A percentile compares a stretch with the other conserved stretches of the same genome.
Conservation (phyloP, 306 rosid genomes). For the Prosopis cineraria region DNA sequence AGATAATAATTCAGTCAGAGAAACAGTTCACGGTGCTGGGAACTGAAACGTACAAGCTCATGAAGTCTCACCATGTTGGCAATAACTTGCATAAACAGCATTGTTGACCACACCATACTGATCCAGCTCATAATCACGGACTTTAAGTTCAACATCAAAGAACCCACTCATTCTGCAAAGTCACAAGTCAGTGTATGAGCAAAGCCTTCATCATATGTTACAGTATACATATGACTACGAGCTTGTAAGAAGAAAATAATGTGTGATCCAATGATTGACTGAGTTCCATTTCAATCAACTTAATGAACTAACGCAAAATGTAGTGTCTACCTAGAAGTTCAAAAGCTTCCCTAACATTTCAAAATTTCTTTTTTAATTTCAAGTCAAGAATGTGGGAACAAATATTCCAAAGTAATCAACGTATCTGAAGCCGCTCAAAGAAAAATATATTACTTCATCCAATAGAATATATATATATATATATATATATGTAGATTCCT, state of each 20-base stretch:
- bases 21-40: constrained; percentile 4
- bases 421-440: not conserved
- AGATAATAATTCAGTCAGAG: constrained; percentile 8
- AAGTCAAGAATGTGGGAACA: not conserved
- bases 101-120: constrained; percentile 94
- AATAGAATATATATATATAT: no score
- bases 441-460: not conserved
- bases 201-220: not conserved
- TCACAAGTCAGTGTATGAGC: constrained; percentile 22
- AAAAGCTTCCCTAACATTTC: not conserved
- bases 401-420: not conserved
- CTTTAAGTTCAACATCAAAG: constrained; percentile 69
- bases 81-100: constrained; percentile 90
- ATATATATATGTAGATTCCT: no score
- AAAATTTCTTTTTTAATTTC: not conserved
- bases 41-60: constrained; percentile 9
- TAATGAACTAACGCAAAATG: constrained; percentile 5
- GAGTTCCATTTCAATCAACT: constrained; percentile 11
- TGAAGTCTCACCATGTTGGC: constrained; percentile 75
- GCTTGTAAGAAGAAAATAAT: not conserved
- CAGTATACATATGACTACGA: not conserved
- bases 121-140: constrained; percentile 91
- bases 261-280: not conserved
- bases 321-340: not conserved
- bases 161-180: constrained; percentile 72